These are phyloP conservation scores for Rhododendron williamsianum DNA, from an alignment of 148 eudicot genomes.

Conservation along the genomic window DNA sequence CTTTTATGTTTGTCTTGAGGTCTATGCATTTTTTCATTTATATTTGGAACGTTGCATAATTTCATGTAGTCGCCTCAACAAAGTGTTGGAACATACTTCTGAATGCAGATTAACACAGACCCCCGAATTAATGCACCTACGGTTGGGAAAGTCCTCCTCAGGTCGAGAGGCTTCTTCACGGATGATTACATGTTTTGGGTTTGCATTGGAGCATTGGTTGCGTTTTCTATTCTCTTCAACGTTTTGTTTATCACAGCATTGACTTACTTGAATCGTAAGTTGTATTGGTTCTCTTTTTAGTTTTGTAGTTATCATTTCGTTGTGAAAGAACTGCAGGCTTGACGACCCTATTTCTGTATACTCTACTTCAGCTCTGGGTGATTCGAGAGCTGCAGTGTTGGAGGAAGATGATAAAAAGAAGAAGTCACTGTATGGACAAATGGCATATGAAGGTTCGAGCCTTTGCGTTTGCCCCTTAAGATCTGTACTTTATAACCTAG, in stretches of 20 bases:
- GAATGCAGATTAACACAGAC: constrained; percentile 59
- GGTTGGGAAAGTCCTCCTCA: constrained; percentile 58
- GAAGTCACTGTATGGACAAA: constrained; percentile 11
- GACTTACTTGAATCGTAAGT: constrained; percentile 58
- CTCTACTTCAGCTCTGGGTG: constrained; percentile 48
- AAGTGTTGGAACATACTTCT: neutral
- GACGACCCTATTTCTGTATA: neutral
- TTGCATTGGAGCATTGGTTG: constrained; percentile 57
- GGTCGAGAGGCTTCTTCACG: constrained; percentile 55
- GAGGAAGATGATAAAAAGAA: constrained; percentile 31
- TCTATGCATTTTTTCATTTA: neutral
- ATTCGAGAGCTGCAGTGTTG: constrained; percentile 30
- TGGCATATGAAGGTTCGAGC: constrained; percentile 17
- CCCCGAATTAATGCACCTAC: constrained; percentile 53
- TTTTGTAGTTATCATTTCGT: neutral
- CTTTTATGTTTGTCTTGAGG: neutral
- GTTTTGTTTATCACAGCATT: constrained; percentile 46
- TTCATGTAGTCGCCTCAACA: neutral
- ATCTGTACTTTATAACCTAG: neutral
- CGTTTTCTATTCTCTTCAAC: constrained; percentile 61
- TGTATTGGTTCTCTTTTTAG: neutral
- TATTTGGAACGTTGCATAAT: neutral
- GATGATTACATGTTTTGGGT: constrained; percentile 64
- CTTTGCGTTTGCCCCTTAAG: neutral
- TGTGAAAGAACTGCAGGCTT: neutral